Conservation (phyloP, 306 rosid genomes). For the Alnus glutinosa region DNA sequence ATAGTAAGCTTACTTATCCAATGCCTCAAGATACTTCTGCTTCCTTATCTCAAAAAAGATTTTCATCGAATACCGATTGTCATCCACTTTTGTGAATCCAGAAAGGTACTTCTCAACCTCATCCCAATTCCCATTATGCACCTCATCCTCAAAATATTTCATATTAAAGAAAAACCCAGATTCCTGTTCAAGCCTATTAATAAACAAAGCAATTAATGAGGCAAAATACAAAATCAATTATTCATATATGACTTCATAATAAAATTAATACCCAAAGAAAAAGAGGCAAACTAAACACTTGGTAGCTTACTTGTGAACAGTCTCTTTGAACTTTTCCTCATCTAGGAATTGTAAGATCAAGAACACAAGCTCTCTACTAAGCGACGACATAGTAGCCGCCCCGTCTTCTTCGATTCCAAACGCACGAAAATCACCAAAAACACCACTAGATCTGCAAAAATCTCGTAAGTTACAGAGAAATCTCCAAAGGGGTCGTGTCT, state of each 20-base stretch:
- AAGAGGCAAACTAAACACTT: conserved; percentile 15
- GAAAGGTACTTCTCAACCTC: conserved; percentile 96
- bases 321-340: conserved; percentile 98
- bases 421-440: conserved; percentile 41
- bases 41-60: conserved; percentile 97
- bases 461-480: conserved; percentile 9
- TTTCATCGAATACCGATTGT: conserved; percentile 97
- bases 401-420: conserved; percentile 43
- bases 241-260: conserved; percentile 13
- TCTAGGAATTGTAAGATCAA: conserved; percentile 98
- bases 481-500: conserved; percentile 25
- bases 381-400: conserved; percentile 78
- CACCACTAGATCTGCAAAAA: conserved; percentile 75
- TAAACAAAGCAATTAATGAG: conserved; percentile 33
- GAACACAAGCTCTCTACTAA: conserved; percentile 98
- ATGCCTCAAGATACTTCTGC: conserved; percentile 96
- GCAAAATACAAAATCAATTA: conserved; percentile 24
- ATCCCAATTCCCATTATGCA: conserved; percentile 97
- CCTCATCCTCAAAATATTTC: conserved; percentile 99
- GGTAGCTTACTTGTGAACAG: conserved; percentile 89
- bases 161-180: conserved; percentile 98
- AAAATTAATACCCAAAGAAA: conserved; percentile 9
- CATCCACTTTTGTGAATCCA: conserved; percentile 97
- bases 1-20: conserved; percentile 78
- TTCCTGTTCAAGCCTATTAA: conserved; percentile 87